Conservation (phyloP, 1,139 yeast genomes). For the Zygosaccharomyces sapae region DNA sequence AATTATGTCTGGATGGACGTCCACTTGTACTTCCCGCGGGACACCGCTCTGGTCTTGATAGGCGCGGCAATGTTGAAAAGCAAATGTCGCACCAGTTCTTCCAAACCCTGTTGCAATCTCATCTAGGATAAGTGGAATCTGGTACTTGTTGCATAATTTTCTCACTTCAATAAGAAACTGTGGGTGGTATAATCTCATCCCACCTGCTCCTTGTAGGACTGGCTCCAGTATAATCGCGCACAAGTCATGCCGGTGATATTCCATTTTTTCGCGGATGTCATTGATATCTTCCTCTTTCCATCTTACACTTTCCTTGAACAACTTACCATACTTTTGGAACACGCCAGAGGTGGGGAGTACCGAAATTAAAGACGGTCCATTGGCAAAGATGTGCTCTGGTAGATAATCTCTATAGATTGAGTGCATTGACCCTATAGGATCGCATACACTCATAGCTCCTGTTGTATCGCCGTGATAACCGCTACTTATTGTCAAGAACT, state of each 20-base stretch:
- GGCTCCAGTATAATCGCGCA: constrained; percentile 40
- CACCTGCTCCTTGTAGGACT: constrained; percentile 41
- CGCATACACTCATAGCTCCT: constrained; percentile 36
- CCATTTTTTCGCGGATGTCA: constrained; percentile 29
- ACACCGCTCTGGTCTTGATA: constrained; percentile 17
- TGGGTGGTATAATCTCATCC: constrained; percentile 36
- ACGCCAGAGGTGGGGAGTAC: too few relatives aligned
- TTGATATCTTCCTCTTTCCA: constrained; percentile 25
- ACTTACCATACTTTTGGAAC: too few relatives aligned
- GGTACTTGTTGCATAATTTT: constrained; percentile 33
- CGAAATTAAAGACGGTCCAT: constrained; percentile 28
- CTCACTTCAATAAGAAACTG: constrained; percentile 34
- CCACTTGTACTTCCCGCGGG: constrained; percentile 17
- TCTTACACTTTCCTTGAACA: constrained; percentile 7
- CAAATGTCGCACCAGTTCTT: constrained; percentile 37
- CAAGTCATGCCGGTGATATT: constrained; percentile 29
- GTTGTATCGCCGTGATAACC: constrained; percentile 36
- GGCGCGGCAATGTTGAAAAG: constrained; percentile 27
- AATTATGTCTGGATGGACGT: constrained; percentile 35
- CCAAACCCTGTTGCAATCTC: constrained; percentile 40
- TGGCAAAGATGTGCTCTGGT: constrained; percentile 32
- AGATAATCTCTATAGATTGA: constrained; percentile 32
- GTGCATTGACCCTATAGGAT: constrained; percentile 37
- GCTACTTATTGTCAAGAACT: constrained; percentile 28
- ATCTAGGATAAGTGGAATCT: constrained; percentile 36